Conservation (phyloP, 2,329 filamentous ascomycete species). For the Epichloe hybrida region DNA sequence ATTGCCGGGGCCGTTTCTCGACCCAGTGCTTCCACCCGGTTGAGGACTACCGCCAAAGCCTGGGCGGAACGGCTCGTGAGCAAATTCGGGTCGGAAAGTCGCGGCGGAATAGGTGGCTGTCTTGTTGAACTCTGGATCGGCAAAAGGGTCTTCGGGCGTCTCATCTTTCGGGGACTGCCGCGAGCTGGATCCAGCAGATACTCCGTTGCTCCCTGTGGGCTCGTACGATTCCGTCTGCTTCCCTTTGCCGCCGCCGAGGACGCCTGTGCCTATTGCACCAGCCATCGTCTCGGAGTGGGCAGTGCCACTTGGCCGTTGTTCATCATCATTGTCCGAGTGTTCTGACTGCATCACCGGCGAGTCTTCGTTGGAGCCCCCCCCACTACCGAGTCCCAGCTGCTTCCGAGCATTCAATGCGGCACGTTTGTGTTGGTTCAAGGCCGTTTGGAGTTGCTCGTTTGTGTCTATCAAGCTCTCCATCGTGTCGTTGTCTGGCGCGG, state of each 20-base stretch:
- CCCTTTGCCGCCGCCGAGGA: constrained; percentile 16
- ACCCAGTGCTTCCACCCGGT: not conserved
- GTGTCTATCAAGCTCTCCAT: constrained; percentile 89
- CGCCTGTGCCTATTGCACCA: not conserved
- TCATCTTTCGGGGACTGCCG: constrained; percentile 13
- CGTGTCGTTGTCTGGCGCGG: constrained; percentile 79
- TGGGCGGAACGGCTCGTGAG: constrained; percentile 26
- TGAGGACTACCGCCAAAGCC: constrained; percentile 15
- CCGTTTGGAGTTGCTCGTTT: constrained; percentile 77
- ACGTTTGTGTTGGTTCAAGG: constrained; percentile 73
- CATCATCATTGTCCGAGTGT: constrained; percentile 14
- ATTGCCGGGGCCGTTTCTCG: constrained; percentile 4
- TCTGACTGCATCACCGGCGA: constrained; percentile 13
- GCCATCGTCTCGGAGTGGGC: not conserved
- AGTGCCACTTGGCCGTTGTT: not conserved
- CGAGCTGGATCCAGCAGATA: constrained; percentile 12
- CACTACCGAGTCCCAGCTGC: constrained; percentile 28
- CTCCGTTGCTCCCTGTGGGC: constrained; percentile 9
- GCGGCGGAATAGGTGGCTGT: constrained; percentile 8
- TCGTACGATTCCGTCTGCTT: constrained; percentile 19
- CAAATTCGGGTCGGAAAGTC: constrained; percentile 12
- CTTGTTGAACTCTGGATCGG: constrained; percentile 12
- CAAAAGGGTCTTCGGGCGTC: constrained; percentile 22
- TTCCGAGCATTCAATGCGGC: constrained; percentile 54
- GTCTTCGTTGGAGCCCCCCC: constrained; percentile 11